Evolutionary conservation across 139 green algal genomes (phyloP).

Genomic region (Chlamydomonas schloesseri): DNA sequence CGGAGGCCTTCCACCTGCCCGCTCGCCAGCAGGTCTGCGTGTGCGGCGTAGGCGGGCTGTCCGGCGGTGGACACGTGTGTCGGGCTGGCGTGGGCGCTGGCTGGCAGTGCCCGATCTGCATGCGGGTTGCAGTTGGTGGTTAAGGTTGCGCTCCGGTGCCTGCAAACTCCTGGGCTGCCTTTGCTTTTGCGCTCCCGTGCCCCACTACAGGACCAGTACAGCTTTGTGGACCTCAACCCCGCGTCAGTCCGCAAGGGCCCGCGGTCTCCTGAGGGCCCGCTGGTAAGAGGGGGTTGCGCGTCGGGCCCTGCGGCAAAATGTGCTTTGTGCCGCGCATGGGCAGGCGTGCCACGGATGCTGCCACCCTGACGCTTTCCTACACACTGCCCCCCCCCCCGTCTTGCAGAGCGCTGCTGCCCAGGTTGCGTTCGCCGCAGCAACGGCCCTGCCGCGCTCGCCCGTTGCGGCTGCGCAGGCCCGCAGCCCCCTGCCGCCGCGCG

Average conservation of each 20-base stretch:
- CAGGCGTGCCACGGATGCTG: background rate
- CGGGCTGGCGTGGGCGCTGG: no score
- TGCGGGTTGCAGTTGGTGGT: no score
- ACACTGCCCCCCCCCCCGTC: background rate
- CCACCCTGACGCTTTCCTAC: no score
- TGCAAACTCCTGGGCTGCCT: no score
- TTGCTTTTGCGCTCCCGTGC: background rate
- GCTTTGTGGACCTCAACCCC: constrained; percentile 33
- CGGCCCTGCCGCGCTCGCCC: background rate
- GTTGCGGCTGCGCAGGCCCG: background rate
- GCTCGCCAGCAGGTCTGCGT: background rate
- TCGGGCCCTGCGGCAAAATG: no score
- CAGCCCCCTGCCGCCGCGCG: no score
- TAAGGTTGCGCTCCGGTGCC: no score
- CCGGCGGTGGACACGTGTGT: no score
- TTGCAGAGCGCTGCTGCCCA: background rate
- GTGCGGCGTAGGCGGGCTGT: no score
- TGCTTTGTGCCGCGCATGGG: no score
- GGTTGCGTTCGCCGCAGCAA: background rate
- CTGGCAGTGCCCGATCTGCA: no score
- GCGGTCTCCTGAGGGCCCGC: background rate
- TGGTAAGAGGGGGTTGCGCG: no score
- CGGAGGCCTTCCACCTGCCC: background rate
- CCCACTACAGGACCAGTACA: background rate
- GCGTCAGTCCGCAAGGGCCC: background rate